Evolutionary conservation across 1,139 yeast genomes (phyloP).

Genomic region (Meyerozyma carpophila): DNA sequence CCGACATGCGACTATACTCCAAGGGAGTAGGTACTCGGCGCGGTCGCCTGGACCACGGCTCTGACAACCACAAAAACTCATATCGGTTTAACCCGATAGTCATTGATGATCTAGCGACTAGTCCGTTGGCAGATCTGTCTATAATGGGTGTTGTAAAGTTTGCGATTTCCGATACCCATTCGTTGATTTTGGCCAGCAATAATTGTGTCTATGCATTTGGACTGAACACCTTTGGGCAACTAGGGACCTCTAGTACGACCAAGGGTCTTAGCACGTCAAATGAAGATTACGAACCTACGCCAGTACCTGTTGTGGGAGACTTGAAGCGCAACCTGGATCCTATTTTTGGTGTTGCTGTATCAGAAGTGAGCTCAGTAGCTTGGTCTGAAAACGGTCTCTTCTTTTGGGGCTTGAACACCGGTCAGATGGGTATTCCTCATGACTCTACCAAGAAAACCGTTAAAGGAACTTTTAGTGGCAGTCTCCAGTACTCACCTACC

Average conservation of each 20-base stretch:
- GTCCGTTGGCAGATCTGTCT: slow-evolving; percentile 7
- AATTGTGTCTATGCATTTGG: slow-evolving; percentile 77
- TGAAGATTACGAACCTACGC: slow-evolving; percentile 39
- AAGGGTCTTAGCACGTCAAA: slow-evolving; percentile 11
- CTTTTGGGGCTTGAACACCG: slow-evolving; percentile 80
- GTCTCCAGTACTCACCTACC: slow-evolving; percentile 37
- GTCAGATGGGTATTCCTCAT: slow-evolving; percentile 68
- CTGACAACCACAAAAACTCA: slow-evolving; percentile 27
- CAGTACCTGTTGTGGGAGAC: slow-evolving; percentile 45
- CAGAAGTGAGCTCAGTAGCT: slow-evolving; percentile 68
- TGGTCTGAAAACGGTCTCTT: slow-evolving; percentile 48
- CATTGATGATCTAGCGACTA: slow-evolving; percentile 10
- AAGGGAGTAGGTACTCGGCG: slow-evolving; percentile 62
- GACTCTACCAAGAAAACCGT: slow-evolving; percentile 16
- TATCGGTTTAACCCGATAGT: slow-evolving; percentile 34
- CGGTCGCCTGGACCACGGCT: slow-evolving; percentile 65
- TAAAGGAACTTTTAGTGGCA: slow-evolving; percentile 28
- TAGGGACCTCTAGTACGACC: slow-evolving; percentile 40
- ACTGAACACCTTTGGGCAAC: slow-evolving; percentile 56
- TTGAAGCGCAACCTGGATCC: slow-evolving; percentile 24
- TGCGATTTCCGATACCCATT: slow-evolving; percentile 62
- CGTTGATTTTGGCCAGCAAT: slow-evolving; percentile 45
- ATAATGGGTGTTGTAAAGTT: slow-evolving; percentile 13
- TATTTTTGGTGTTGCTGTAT: slow-evolving; percentile 52
- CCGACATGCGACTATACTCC: slow-evolving; percentile 47